Percentiles rank a stretch among this genome's conserved stretches.
Conservation (phyloP, 2,329 filamentous ascomycete species). For the Trichoderma semiorbis region DNA sequence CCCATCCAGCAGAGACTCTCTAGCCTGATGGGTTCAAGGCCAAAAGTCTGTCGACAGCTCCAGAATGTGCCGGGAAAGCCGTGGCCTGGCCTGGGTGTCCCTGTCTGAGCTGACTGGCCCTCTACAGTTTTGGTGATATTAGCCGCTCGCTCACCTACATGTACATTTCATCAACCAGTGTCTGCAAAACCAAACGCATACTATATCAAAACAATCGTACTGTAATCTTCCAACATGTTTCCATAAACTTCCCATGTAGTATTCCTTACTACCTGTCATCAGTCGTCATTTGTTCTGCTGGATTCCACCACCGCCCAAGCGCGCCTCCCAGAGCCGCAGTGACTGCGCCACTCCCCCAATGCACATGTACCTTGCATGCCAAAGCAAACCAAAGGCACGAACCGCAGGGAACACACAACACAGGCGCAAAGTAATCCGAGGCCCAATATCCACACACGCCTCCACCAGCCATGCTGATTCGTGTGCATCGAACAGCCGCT, state of each 20-base stretch:
- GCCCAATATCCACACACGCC: not conserved
- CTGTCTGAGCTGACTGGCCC: not conserved
- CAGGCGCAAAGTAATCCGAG: not conserved
- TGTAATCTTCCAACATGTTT: not conserved
- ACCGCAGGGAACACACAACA: not conserved
- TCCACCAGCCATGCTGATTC: not conserved
- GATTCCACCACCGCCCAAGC: not conserved
- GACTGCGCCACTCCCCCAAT: slow-evolving; percentile 17
- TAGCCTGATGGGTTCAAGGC: not conserved
- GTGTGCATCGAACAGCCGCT: not conserved
- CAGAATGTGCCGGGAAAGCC: slow-evolving; percentile 1
- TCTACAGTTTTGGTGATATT: not conserved
- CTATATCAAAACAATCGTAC: not conserved
- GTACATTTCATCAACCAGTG: not conserved
- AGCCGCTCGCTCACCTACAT: not conserved
- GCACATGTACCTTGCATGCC: slow-evolving; percentile 2
- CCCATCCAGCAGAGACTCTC: not conserved
- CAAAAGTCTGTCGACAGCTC: not conserved
- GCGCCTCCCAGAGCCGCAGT: slow-evolving; percentile 12
- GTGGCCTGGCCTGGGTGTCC: not conserved
- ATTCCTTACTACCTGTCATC: not conserved
- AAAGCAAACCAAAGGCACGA: not conserved
- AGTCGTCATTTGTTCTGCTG: not conserved
- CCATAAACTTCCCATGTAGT: not conserved
- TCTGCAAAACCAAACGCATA: not conserved